Evolutionary conservation across 495 filamentous ascomycete genomes (phyloP).

Genomic region (Tuber magnatum): DNA sequence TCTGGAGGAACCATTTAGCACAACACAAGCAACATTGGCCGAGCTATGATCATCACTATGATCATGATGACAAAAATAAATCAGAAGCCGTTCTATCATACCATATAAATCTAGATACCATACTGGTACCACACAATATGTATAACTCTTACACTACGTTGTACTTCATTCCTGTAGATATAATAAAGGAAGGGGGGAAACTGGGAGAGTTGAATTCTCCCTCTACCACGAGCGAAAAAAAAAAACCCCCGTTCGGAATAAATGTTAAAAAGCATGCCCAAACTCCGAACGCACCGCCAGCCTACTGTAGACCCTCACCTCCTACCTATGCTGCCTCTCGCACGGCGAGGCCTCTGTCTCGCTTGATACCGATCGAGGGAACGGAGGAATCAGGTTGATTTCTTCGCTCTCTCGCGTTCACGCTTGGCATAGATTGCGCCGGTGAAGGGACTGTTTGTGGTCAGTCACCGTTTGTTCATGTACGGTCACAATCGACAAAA

Average conservation of each 20-base stretch:
- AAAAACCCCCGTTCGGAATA: not conserved
- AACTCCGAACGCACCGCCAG: not conserved
- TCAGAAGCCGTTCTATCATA: not conserved
- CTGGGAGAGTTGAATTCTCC: constrained; percentile 4
- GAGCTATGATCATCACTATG: not conserved
- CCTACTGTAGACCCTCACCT: not conserved
- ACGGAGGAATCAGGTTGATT: not conserved
- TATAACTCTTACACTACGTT: not conserved
- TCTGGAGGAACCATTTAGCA: not conserved
- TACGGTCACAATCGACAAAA: not conserved
- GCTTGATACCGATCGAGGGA: not conserved
- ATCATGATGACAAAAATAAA: not conserved
- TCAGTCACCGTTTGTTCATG: constrained; percentile 11
- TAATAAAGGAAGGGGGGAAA: not conserved
- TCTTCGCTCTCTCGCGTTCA: constrained; percentile 52
- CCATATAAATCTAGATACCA: not conserved
- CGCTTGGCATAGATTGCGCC: constrained; percentile 89
- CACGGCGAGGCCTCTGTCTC: not conserved
- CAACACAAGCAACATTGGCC: not conserved
- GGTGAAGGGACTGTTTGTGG: constrained; percentile 69
- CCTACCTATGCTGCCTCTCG: not conserved
- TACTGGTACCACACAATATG: not conserved
- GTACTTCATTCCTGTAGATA: not conserved
- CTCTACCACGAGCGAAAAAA: not conserved
- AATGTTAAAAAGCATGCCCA: not conserved